Evolutionary conservation across 2,329 filamentous ascomycete species (phyloP), one percentile per base, ranked within the genome.

Genomic region (Diaporthe eres): DNA sequence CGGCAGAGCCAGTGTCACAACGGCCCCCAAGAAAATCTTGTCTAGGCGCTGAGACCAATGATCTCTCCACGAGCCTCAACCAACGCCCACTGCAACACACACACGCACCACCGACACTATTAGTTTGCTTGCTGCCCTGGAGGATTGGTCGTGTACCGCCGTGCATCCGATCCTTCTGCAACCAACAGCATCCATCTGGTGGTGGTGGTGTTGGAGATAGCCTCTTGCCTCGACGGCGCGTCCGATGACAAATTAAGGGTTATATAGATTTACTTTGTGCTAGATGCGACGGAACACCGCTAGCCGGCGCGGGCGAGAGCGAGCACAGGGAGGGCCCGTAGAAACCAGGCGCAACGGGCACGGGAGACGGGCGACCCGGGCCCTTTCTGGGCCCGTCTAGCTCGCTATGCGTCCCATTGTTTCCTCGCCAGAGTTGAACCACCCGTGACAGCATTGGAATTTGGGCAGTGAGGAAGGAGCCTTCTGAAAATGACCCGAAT

Each of bases 341-440:
- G 31, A 34, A 25, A 15, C 49, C 31, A 42, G 65, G 63, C 47
- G 31, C 47, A 55, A 55, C 47, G 65, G 65, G 65, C 44, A 55
- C 65, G 65, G 65, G 65, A 55, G 34, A 39, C 49, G 13, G 65
- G 28, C 65, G 49, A 70, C 55, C 65, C 65, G 65, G 25, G 65
- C 28, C 22, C 47, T 37, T 53, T 53, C 28, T 51, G 3, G 12
- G 28, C 65, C 47, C 31, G 49, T 22, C 65, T 39, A 42, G 31
- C 49, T 55, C 49, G 22, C n/a, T 39, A 49, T 67, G 25, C 47
- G 13, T 22, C 39, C 15, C n/a, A 47, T 31, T 34, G 12, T 34
- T 13, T 17, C 7, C 25, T 19, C 9, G 5, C 15, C 8, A 49
- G 6, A 22, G 10, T 31, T 31, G 42, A 49, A 49, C 25, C 25